phyloP scores from a whole-genome alignment of 257 asterid genomes.

The Rubia yunnanensis region DNA sequence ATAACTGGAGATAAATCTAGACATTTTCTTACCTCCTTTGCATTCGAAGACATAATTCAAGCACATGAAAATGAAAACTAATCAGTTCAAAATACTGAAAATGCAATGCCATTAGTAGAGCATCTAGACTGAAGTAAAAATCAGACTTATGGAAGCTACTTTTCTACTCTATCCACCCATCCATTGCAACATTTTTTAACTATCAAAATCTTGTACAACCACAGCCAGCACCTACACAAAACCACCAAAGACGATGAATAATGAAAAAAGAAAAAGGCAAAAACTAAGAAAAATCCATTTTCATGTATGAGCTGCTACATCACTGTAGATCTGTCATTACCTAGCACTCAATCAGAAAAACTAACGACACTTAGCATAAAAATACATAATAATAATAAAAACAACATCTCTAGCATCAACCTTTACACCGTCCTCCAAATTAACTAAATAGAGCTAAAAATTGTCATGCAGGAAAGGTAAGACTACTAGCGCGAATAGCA shows the following conservation, averaged over 20 bases:
- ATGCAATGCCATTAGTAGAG: neutral
- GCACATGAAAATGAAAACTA: neutral
- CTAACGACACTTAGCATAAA: neutral
- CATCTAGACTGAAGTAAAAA: constrained; percentile 9
- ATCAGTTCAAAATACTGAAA: neutral
- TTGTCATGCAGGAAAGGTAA: neutral
- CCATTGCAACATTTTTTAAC: constrained; percentile 73
- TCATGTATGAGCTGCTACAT: neutral
- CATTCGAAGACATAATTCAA: constrained; percentile 16
- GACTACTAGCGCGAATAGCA: neutral
- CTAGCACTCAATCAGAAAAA: neutral
- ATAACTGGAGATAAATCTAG: neutral
- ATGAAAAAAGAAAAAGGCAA: neutral
- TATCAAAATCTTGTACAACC: constrained; percentile 11
- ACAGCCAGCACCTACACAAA: constrained; percentile 6
- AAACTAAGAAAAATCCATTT: neutral
- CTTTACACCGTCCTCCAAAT: neutral
- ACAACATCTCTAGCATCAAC: neutral
- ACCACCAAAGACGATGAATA: neutral
- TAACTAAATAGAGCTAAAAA: neutral
- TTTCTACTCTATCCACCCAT: constrained; percentile 95
- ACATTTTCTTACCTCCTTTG: constrained; percentile 48
- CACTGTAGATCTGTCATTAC: neutral
- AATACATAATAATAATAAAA: neutral
- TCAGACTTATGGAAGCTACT: constrained; percentile 56